Base-by-base conservation (phyloP, 768 basidiomycete genomes). In the Dacryopinax spathularia region DNA sequence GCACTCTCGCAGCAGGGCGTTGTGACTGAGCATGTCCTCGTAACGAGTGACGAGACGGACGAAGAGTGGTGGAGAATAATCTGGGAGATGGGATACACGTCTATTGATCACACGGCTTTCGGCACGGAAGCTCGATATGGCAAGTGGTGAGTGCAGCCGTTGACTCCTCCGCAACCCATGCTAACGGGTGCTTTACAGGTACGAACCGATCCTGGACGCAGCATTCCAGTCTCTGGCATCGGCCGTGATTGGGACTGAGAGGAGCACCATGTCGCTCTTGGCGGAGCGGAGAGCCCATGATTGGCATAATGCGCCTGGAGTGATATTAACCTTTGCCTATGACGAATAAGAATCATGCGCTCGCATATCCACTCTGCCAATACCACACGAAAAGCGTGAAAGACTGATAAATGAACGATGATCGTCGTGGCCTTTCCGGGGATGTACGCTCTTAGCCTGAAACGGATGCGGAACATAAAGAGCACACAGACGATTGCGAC, bases 161-260 rank as follows among this genome's bases (percentile, higher is more conserved):
- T 7, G 6, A 12, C 12, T 22, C n/a, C 7, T 44, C 10, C 7
- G 13, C 13, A 12, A 44, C 7, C 43, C 25, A 12, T 10, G n/a
- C 36, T 37, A 10, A 37, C 36, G 10, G 25, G 13, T 20, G 43
- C 13, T 7, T 44, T 12, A 37, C 67, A 86, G 86, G 85, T 85
- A 87, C 71, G 84, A 87, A 13, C 48, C 48, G 3, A 74, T 86
- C 20, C 74, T 89, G 61, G 87, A 89, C 69, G 85, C 85, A 2
- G 83, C 81, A 7, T 81, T 88, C 64, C 88, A 89, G 68, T 85
- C 85, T 0, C 74, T 74, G 34, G 87, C 83, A 20, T 70, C 77
- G 13, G 88, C 87, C 1, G 85, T 89, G 68, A 81, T 90, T 16
- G 88, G 87, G 5, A 88, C 86, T 1, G 80, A 85, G 66, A 69